Base-by-base conservation (phyloP, 768 basidiomycete species). In the Leucosporidium yakuticum region DNA sequence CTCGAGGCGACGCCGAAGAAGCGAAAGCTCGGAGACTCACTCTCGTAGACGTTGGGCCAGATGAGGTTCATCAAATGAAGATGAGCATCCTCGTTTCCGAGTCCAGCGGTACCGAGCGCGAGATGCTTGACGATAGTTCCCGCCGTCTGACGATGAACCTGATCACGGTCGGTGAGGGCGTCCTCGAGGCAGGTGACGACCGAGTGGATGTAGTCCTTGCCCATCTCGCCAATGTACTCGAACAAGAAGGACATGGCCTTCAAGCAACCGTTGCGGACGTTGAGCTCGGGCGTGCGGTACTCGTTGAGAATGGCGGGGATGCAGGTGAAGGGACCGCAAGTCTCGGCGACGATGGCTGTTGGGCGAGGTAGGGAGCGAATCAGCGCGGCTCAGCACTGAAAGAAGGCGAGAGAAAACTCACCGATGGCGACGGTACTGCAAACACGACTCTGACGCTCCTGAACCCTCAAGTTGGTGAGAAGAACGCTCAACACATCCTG, bases 231-330 rank as follows among this genome's bases (percentile, higher is more conserved):
- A 72, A 98, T 94, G 76, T 99, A 99, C 83, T 98, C 96, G 77
- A 98, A 99, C 63, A 99, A 91, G 83, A 98, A 99, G 1, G 96
- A 94, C 25, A 99, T 83, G 1, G 96, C 95, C 79, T 98, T 99
- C 71, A 99, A 83, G 84, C 96, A 99, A 68, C 96, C 96, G 4
- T 95, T 99, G 62, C 96, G 89, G 58, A 99, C 96, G 79, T 99
- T 99, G 70, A 99, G 84, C 77, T 99, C 96, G 1, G 94, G 92
- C 7, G 95, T 98, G 61, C 95, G 88, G 79, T 98, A 99, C 77
- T 99, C 96, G 80, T 96, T 97, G 39, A 99, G 84, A 74, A 99
- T 96, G 21, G 95, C 96, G 3, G 96, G 96, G 67, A 99, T 97
- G 79, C 95, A 98, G 0, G 95, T 99, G 84, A 98, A 99, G 23